These are phyloP conservation scores for Macadamia tetraphylla DNA, from an alignment of 164 flowering plant genomes.

Conservation along the genomic window DNA sequence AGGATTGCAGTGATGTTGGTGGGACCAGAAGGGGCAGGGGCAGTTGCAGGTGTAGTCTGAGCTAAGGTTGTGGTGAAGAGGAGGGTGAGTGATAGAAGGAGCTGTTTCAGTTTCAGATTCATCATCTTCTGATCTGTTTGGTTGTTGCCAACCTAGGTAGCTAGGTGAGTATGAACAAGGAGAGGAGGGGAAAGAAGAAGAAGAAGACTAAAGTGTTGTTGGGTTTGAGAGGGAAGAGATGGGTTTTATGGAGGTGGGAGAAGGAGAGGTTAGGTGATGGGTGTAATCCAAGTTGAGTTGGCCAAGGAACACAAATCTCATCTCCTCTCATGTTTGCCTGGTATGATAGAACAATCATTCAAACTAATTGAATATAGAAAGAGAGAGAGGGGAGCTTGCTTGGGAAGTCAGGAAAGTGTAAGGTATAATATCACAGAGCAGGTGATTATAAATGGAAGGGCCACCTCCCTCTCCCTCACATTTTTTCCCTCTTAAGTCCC, in stretches of 20 bases:
- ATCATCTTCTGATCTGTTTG: neutral
- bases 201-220: neutral
- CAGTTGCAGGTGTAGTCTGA: conserved; percentile 19
- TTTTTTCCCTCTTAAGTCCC: too few relatives aligned
- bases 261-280: conserved; percentile 9
- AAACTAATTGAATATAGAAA: neutral
- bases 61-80: conserved; percentile 22
- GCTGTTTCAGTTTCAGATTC: conserved; percentile 14
- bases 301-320: conserved; percentile 1
- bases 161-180: neutral
- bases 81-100: conserved; percentile 12
- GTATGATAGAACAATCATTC: neutral
- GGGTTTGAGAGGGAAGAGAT: neutral
- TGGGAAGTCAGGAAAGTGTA: conserved; percentile 8
- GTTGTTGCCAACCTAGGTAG: neutral
- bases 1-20: conserved; percentile 23
- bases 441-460: too few relatives aligned
- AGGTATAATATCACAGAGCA: too few relatives aligned
- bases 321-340: neutral
- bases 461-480: too few relatives aligned
- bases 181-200: neutral
- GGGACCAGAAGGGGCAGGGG: conserved; percentile 29
- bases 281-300: conserved; percentile 9
- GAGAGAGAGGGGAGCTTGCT: conserved; percentile 5
- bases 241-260: conserved; percentile 1